Evolutionary conservation across 495 filamentous ascomycete genomes (phyloP), one percentile per base, ranked within the genome.

Genomic region (Penicillium subrubescens): DNA sequence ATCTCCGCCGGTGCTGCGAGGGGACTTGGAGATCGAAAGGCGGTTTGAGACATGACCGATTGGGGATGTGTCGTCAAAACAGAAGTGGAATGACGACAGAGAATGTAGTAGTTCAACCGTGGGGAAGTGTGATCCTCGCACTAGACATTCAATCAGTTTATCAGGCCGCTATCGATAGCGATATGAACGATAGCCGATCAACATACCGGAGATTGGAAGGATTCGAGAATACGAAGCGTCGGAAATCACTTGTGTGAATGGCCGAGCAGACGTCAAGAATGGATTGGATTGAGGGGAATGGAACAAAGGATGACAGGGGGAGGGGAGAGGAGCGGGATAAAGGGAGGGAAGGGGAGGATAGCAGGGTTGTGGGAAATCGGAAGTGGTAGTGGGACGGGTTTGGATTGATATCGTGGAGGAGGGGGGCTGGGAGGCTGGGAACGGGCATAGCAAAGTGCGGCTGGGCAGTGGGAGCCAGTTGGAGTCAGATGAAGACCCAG

Each of bases 401-500:
- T 57, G 66, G 56, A 56, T 51, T 77, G 73, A 76, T 76, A 70
- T 70, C 63, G 65, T 74, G 76, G 68, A 72, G 73, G 71, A 72
- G 75, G 71, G 69, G 72, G 71, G 71, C 71, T 73, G 75, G 76
- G 77, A 77, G 77, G 79, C 77, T 81, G 77, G 77, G 75, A 73
- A 73, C 65, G 60, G 71, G 66, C 58, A 68, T 67, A 68, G 63
- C 57, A 44, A 60, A 64, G 64, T 66, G 65, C 62, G 69, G 63
- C 71, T 65, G 71, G 66, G 53, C 64, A 48, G 25, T 4, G 1
- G 25, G 25, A 27, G 25, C 21, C 23, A 53, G 5, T 53, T 53
- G 50, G 25, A 27, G 14, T 10, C 12, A 14, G 35, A 1, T 14
- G 12, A 35, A 12, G 14, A 5, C 51, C 51, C 27, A 54, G 27